Base-by-base conservation (phyloP, 305 asterid species). In the Withania somnifera region DNA sequence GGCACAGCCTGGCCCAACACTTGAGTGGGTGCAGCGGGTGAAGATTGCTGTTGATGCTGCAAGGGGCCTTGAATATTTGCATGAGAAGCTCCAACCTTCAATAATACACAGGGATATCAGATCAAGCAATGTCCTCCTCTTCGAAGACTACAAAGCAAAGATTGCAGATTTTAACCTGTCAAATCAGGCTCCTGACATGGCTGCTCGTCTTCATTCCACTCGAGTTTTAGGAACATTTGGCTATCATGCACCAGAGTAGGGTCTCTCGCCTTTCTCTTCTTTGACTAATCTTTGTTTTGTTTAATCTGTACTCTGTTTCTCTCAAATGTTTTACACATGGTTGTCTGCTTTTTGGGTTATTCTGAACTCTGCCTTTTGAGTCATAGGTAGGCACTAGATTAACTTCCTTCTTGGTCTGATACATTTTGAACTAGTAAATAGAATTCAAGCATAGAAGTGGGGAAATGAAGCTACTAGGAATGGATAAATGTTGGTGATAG, bases 1-100 rank as follows among this genome's bases (percentile, higher is more conserved):
- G 80, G 97, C 99, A 63, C 98, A 95, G 79, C 98, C 99, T 82
- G 99, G 99, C 75, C 99, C 99, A 82, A 92, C 91, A 17, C 99
- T 95, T 89, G 98, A 94, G 83, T 95, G 99, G 99, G 88, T 91
- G 90, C 98, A 95, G 84, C 93, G 99, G 84, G 99, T 95, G 11
- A 90, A 89, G 81, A 95, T 95, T 79, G 99, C 99, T 19, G 98
- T 95, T 82, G 98, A 94, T 89, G 98, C 98, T 73, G 99, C 99
- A 28, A 93, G 97, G 84, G 99, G 99, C 66, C 92, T 95, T 28
- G 99, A 92, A 84, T 95, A 92, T 89, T 85, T 95, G 96, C 99
- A 95, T 81, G 99, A 94, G 93, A 95, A 90, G 87, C 87, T 82
- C 84, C 92, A 91, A 83, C 97, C 98, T 69, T 84, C 97, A 32